phyloP scores from a whole-genome alignment of 345 rosid genomes.

The Citrus cavaleriei region DNA sequence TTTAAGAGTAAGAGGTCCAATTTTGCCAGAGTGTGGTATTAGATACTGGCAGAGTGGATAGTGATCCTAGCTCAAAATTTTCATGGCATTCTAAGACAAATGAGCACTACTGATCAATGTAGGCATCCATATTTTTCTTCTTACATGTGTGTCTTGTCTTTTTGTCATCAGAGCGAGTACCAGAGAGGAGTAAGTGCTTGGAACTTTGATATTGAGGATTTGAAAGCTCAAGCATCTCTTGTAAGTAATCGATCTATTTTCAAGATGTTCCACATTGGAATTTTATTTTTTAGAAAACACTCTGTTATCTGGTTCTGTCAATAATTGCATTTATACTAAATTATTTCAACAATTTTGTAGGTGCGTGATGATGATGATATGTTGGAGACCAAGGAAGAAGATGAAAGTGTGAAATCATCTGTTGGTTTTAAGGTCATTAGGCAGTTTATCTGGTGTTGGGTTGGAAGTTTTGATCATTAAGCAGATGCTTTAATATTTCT shows the following conservation, averaged over 20 bases:
- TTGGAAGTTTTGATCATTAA: slow-evolving; percentile 5
- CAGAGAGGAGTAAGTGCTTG: slow-evolving; percentile 99
- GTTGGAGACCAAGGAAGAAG: slow-evolving; percentile 55
- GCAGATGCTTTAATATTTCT: neutral
- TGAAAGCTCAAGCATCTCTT: slow-evolving; percentile 91
- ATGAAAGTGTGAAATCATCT: slow-evolving; percentile 38
- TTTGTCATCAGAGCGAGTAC: slow-evolving; percentile 76
- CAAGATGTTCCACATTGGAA: neutral
- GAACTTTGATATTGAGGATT: slow-evolving; percentile 93
- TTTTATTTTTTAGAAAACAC: neutral
- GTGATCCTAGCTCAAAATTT: neutral
- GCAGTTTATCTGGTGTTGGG: neutral
- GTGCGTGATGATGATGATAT: slow-evolving; percentile 75
- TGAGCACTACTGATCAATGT: neutral
- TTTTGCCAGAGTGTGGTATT: neutral
- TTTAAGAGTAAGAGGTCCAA: neutral
- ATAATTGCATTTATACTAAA: slow-evolving; percentile 2
- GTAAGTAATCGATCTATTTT: slow-evolving; percentile 37
- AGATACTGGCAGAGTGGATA: neutral
- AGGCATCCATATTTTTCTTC: neutral
- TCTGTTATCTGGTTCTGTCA: slow-evolving; percentile 11
- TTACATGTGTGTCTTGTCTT: neutral
- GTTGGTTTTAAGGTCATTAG: slow-evolving; percentile 42
- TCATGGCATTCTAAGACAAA: neutral
- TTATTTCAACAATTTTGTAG: slow-evolving; percentile 33